phyloP scores from a whole-genome alignment of 805 yeast species.

The Saccharomycopsis synnaedendra region DNA sequence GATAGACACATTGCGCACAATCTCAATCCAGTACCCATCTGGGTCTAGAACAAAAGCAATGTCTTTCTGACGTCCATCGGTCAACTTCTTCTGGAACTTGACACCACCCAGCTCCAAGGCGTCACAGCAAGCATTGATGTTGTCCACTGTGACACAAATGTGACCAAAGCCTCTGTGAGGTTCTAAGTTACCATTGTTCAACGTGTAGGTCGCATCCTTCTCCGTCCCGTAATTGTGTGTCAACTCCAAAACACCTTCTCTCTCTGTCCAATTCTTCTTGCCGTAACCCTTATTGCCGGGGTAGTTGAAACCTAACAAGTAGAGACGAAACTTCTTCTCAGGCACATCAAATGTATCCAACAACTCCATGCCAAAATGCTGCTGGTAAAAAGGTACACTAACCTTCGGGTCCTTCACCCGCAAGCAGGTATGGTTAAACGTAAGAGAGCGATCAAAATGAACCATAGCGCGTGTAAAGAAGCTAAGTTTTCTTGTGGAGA shows the following conservation, averaged over 20 bases:
- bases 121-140: slow-evolving; percentile 52
- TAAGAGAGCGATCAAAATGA: slow-evolving; percentile 18
- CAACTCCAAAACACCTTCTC: slow-evolving; percentile 70
- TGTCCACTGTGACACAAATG: slow-evolving; percentile 77
- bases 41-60: slow-evolving; percentile 95
- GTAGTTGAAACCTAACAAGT: slow-evolving; percentile 51
- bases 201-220: slow-evolving; percentile 38
- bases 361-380: slow-evolving; percentile 63
- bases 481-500: neutral
- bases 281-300: slow-evolving; percentile 20
- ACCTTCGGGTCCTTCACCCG: slow-evolving; percentile 74
- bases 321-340: slow-evolving; percentile 49
- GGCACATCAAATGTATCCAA: slow-evolving; percentile 41
- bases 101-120: slow-evolving; percentile 50
- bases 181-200: slow-evolving; percentile 75
- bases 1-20: slow-evolving; percentile 47
- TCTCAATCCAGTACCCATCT: slow-evolving; percentile 94
- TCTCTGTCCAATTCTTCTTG: slow-evolving; percentile 27
- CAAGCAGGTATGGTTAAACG: slow-evolving; percentile 59
- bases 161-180: slow-evolving; percentile 92
- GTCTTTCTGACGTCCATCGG: slow-evolving; percentile 86
- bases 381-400: slow-evolving; percentile 62
- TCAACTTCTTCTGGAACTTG: slow-evolving; percentile 66
- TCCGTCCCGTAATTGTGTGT: slow-evolving; percentile 74
- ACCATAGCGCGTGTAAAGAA: slow-evolving; percentile 8